Percentiles rank a stretch among this genome's conserved stretches.
These are phyloP conservation scores for Microdochium trichocladiopsis DNA, from an alignment of 2,329 filamentous ascomycete species.

Conservation along the genomic window DNA sequence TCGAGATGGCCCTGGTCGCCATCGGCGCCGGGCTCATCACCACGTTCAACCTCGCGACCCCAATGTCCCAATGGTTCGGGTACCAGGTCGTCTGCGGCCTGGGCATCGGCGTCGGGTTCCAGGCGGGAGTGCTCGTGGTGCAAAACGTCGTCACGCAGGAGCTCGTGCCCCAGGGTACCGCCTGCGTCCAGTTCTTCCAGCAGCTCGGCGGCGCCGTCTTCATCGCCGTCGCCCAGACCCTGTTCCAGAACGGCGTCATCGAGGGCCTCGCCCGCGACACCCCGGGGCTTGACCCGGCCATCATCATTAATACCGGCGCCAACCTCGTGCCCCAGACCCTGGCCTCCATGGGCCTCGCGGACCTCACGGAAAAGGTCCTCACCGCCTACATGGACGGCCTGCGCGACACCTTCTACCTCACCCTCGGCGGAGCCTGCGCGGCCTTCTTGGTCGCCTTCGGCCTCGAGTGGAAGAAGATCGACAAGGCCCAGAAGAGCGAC, in stretches of 20 bases:
- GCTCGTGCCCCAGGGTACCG: slow-evolving; percentile 42
- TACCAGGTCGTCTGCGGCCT: slow-evolving; percentile 50
- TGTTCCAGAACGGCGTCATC: slow-evolving; percentile 60
- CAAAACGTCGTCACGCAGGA: slow-evolving; percentile 42
- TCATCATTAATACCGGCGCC: slow-evolving; percentile 47
- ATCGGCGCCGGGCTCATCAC: slow-evolving; percentile 48
- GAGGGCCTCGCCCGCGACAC: slow-evolving; percentile 37
- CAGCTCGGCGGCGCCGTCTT: slow-evolving; percentile 59
- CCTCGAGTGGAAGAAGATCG: slow-evolving; percentile 47
- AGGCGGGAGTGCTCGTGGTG: slow-evolving; percentile 39
- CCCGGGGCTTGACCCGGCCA: slow-evolving; percentile 34
- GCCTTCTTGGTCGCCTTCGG: slow-evolving; percentile 36
- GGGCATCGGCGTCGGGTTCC: slow-evolving; percentile 42
- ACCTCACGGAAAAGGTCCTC: slow-evolving; percentile 33
- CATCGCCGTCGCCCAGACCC: slow-evolving; percentile 57
- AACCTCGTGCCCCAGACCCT: slow-evolving; percentile 40
- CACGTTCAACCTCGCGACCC: slow-evolving; percentile 39
- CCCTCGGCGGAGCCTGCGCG: slow-evolving; percentile 35
- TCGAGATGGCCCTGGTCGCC: slow-evolving; percentile 26
- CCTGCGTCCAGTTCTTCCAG: slow-evolving; percentile 54
- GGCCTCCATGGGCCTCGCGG: slow-evolving; percentile 28
- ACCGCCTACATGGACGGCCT: slow-evolving; percentile 42
- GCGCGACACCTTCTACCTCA: slow-evolving; percentile 43
- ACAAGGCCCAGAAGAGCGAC: slow-evolving; percentile 24
- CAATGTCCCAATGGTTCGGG: slow-evolving; percentile 45